phyloP scores from a whole-genome alignment of 495 filamentous ascomycete genomes.

The Xylaria telfairii region DNA sequence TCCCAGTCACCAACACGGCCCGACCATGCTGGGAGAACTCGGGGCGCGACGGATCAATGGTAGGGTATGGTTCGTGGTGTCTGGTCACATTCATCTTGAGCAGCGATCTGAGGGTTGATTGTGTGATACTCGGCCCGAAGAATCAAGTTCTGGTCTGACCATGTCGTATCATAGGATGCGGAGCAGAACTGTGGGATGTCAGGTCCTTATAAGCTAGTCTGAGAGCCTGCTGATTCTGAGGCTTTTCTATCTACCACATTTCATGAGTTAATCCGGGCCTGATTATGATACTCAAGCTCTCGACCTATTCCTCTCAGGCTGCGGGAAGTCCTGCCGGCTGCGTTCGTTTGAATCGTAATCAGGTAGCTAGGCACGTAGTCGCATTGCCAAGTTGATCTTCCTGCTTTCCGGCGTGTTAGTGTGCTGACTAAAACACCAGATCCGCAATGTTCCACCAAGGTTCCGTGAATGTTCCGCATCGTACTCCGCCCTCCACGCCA shows the following conservation, averaged over 20 bases:
- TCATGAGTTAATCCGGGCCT: not conserved
- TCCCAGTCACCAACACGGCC: constrained; percentile 57
- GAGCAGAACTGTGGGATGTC: not conserved
- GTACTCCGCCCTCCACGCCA: not conserved
- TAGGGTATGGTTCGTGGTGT: constrained; percentile 50
- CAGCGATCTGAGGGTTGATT: not conserved
- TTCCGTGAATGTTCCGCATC: constrained; percentile 1
- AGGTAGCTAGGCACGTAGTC: not conserved
- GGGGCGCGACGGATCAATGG: constrained; percentile 48
- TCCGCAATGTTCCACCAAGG: constrained; percentile 3
- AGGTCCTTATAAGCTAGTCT: not conserved
- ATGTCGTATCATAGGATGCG: no score
- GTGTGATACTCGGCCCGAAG: not conserved
- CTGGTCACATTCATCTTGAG: constrained; percentile 19
- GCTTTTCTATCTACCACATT: not conserved
- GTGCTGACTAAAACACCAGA: not conserved
- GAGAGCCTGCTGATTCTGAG: not conserved
- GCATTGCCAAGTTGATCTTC: not conserved
- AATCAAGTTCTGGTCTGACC: no score
- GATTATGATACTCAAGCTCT: not conserved
- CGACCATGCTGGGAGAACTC: constrained; percentile 52
- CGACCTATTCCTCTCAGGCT: not conserved
- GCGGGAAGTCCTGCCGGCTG: not conserved
- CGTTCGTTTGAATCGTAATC: not conserved
- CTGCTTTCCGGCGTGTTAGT: not conserved